Evolutionary conservation across 164 flowering plant genomes (phyloP).

Genomic region (Malania oleifera): DNA sequence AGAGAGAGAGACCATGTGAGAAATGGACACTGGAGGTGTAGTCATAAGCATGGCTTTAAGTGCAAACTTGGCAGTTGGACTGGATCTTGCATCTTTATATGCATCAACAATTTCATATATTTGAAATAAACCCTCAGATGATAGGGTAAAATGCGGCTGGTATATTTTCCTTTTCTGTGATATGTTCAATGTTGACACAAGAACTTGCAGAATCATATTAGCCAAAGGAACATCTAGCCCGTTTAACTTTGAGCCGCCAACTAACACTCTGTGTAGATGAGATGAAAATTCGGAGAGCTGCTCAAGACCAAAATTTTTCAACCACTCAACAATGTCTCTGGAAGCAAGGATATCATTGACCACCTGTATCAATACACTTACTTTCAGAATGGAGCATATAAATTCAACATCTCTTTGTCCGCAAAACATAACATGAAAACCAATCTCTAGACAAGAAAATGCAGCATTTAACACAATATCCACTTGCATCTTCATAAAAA

Average conservation of each 20-base stretch:
- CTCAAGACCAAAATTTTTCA: conserved; percentile 59
- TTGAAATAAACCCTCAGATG: conserved; percentile 49
- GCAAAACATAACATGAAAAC: too few species aligned
- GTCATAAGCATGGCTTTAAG: conserved; percentile 67
- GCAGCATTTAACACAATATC: too few species aligned
- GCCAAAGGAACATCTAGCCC: conserved; percentile 31
- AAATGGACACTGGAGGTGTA: conserved; percentile 40
- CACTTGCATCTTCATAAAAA: too few species aligned
- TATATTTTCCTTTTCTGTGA: conserved; percentile 56
- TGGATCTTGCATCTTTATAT: conserved; percentile 12
- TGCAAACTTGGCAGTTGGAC: conserved; percentile 43
- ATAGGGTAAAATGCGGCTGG: conserved; percentile 70
- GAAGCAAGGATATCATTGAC: conserved; percentile 41
- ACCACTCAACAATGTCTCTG: conserved; percentile 51
- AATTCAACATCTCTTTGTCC: too few species aligned
- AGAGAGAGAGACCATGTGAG: conserved; percentile 42
- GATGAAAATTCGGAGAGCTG: conserved; percentile 71
- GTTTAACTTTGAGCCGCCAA: conserved; percentile 22
- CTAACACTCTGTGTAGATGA: conserved; percentile 40
- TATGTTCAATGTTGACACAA: conserved; percentile 50
- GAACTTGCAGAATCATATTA: conserved; percentile 32
- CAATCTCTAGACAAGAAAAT: too few species aligned
- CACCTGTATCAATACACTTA: conserved; percentile 46
- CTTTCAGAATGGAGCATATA: too few species aligned
- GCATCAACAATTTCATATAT: conserved; percentile 40